phyloP scores from a whole-genome alignment of 768 basidiomycete species.

The Asterophora parasitica region DNA sequence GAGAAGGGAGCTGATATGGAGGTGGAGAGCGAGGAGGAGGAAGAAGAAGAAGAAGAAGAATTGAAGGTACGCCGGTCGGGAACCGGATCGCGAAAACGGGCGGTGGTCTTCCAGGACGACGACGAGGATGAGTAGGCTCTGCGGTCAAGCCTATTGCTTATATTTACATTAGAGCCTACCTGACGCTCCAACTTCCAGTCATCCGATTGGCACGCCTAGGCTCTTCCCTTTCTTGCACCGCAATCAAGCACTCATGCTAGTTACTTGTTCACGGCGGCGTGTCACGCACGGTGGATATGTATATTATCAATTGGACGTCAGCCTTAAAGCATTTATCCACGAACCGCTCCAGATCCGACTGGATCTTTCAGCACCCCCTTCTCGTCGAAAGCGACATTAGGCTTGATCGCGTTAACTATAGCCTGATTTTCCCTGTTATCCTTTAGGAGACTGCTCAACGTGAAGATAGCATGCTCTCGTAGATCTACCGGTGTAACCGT shows the following conservation, averaged over 20 bases:
- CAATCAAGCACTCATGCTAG: neutral
- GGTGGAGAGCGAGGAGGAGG: conserved; percentile 27
- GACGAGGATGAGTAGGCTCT: conserved; percentile 44
- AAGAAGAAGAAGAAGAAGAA: conserved; percentile 69
- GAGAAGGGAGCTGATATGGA: conserved; percentile 25
- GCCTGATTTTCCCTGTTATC: conserved; percentile 77
- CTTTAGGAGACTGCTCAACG: conserved; percentile 73
- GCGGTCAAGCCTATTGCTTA: neutral
- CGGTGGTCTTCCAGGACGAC: conserved; percentile 58
- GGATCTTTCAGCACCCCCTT: conserved; percentile 46
- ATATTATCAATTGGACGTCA: too few species aligned
- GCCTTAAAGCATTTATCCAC: conserved; percentile 24
- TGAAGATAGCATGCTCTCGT: conserved; percentile 87
- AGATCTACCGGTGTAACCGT: conserved; percentile 49
- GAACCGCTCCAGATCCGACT: conserved; percentile 22
- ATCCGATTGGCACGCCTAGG: too few species aligned
- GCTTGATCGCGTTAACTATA: conserved; percentile 69
- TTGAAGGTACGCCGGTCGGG: conserved; percentile 56
- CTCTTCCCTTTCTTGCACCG: neutral
- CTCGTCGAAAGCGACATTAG: conserved; percentile 53
- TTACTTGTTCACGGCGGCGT: too few species aligned
- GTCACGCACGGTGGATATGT: too few species aligned
- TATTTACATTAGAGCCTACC: neutral
- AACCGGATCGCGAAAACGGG: conserved; percentile 49
- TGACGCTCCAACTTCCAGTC: neutral